phyloP scores from a whole-genome alignment of 2,329 filamentous ascomycete genomes.

The Trichoderma aggressivum region DNA sequence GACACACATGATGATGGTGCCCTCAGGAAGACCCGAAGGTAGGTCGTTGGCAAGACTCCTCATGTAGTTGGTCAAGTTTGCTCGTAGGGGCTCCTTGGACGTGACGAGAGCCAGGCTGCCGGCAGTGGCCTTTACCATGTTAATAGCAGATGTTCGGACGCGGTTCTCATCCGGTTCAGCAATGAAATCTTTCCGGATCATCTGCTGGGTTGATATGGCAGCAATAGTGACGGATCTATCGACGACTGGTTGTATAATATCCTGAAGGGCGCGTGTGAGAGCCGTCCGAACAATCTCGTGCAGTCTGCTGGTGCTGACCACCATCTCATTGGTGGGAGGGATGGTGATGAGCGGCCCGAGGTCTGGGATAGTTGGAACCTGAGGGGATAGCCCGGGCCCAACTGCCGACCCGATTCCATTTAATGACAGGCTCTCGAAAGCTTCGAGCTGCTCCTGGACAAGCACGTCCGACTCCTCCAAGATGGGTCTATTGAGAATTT shows the following conservation, averaged over 20 bases:
- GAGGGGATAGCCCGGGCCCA: constrained; percentile 70
- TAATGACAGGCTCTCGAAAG: constrained; percentile 78
- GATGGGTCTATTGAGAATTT: constrained; percentile 73
- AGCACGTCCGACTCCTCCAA: constrained; percentile 62
- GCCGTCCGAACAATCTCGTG: constrained; percentile 79
- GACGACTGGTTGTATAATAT: constrained; percentile 96
- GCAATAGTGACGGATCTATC: constrained; percentile 97
- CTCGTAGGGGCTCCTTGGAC: constrained; percentile 92
- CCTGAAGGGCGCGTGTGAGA: constrained; percentile 83
- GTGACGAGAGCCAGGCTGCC: constrained; percentile 95
- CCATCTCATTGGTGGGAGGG: constrained; percentile 75
- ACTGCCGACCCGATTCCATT: constrained; percentile 69
- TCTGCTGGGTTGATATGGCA: constrained; percentile 91
- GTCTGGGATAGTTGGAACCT: constrained; percentile 78
- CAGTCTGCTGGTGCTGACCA: constrained; percentile 65
- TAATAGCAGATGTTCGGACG: constrained; percentile 80
- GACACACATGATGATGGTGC: constrained; percentile 96
- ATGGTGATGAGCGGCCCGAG: constrained; percentile 75
- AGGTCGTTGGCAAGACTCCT: constrained; percentile 66
- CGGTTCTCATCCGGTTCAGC: constrained; percentile 88
- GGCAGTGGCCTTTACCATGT: constrained; percentile 91
- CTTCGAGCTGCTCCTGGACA: constrained; percentile 66
- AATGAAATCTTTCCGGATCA: constrained; percentile 94
- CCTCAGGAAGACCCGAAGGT: constrained; percentile 82
- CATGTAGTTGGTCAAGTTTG: constrained; percentile 97